Conservation (phyloP, 345 rosid species). For the Boechera retrofracta region DNA sequence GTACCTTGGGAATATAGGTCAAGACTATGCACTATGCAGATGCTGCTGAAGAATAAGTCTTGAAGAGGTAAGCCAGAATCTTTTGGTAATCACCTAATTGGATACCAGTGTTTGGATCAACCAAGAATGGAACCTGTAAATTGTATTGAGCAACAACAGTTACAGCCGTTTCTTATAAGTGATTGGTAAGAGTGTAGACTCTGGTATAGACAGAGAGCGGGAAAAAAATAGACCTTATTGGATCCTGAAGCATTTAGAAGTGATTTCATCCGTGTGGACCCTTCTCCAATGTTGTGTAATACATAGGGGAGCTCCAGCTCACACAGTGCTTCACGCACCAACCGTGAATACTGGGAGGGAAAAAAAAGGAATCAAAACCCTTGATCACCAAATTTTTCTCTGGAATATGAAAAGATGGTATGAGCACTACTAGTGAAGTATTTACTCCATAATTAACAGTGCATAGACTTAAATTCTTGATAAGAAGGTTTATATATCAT, state of each 20-base stretch:
- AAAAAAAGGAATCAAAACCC: neutral
- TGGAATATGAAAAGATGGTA: neutral
- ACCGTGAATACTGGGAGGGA: conserved; percentile 64
- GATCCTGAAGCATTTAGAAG: conserved; percentile 68
- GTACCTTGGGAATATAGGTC: conserved; percentile 23
- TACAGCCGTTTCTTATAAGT: conserved; percentile 1
- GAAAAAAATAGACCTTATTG: conserved; percentile 53
- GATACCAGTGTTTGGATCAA: conserved; percentile 78
- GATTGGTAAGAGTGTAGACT: conserved; percentile 12
- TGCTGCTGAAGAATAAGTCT: conserved; percentile 57
- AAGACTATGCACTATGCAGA: conserved; percentile 30
- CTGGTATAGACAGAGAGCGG: neutral
- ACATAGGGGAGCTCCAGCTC: conserved; percentile 84
- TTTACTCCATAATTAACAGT: neutral
- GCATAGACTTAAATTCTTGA: neutral
- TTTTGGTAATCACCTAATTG: conserved; percentile 64
- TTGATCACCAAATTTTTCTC: neutral
- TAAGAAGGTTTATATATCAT: neutral
- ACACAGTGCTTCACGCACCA: conserved; percentile 85
- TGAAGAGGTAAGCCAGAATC: conserved; percentile 70
- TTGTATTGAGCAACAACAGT: conserved; percentile 8
- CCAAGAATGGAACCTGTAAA: conserved; percentile 69
- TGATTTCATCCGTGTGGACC: conserved; percentile 54
- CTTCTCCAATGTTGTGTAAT: conserved; percentile 75
- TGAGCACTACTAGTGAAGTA: neutral